These are phyloP conservation scores for Xylariaceae sp. DNA, from an alignment of 2,329 filamentous ascomycete species.

Conservation along the genomic window DNA sequence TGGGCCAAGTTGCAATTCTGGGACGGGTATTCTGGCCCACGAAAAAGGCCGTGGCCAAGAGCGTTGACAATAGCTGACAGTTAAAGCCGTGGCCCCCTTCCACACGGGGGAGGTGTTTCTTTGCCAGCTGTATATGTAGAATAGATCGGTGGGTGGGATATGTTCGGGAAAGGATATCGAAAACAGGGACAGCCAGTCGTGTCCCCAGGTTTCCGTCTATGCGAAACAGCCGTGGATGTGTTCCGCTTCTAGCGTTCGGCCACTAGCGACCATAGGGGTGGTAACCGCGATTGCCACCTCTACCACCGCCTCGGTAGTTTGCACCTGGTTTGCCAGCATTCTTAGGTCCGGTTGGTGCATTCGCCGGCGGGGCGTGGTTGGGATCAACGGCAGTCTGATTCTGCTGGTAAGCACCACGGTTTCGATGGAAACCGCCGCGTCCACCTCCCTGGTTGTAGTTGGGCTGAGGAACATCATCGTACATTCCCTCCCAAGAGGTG, in stretches of 20 bases:
- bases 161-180: not conserved
- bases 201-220: not conserved
- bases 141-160: not conserved
- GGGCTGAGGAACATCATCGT: slow-evolving; percentile 88
- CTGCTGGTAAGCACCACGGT: slow-evolving; percentile 33
- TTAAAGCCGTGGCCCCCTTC: not conserved
- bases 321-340: slow-evolving; percentile 88
- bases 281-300: slow-evolving; percentile 68
- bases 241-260: not conserved
- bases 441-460: slow-evolving; percentile 51
- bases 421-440: slow-evolving; percentile 39
- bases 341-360: slow-evolving; percentile 91
- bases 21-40: slow-evolving; percentile 1
- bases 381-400: slow-evolving; percentile 44
- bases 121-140: not conserved
- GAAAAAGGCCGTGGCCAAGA: not conserved
- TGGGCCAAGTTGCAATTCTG: not conserved
- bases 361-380: slow-evolving; percentile 62
- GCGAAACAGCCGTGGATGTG: not conserved
- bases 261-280: slow-evolving; percentile 61
- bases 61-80: not conserved
- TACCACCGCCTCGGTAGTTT: slow-evolving; percentile 87
- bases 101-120: not conserved
- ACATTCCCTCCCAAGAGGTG: slow-evolving; percentile 97
- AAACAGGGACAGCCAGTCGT: not conserved